Evolutionary conservation across 805 yeast species (phyloP), one percentile per base, ranked within the genome.

Genomic region (Saturnispora hagleri): DNA sequence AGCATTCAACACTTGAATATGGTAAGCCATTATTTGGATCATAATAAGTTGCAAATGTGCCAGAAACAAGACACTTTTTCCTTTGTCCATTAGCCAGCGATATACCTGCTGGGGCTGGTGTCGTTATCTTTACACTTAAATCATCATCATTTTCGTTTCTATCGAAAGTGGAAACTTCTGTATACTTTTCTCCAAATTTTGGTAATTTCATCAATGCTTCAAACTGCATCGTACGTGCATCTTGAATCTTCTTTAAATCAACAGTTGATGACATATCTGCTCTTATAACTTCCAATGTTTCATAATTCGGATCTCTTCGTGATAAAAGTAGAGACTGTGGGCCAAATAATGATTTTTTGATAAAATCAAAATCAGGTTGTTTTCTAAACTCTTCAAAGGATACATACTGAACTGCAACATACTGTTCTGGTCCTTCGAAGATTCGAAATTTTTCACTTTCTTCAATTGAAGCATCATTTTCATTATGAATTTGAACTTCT

Each of bases 1-100:
- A 89, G n/a, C 91, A 83, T 46, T 85, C 90, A 55, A 89, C 86
- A 56, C 83, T 84, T 47, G 83, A 76, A 67, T 93, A 93, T 2
- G 96, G 95, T 49, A 93, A 78, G 36, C 96, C 96, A 28, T 85
- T 81, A 36, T 79, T 75, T 0, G 98, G 98, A 70, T 91, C 98
- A 57, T 85, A 82, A 66, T 88, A 91, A 61, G 80, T 77, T 17
- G 93, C 95, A 46, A 81, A 82, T 47, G 76, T 76, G 2, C 96
- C 96, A 3, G 89, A 81, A 43, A 90, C 81, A 26, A 83, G 71
- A 73, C 96, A 85, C 60, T 74, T 67, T 67, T 80, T 77, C 65
- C 80, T 82, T 48, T 74, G 74, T 28, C 86, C 89, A 64, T 74
- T 86, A 41, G 89, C 84, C 52, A 84, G 69, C 56, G 82, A 77